Base-by-base conservation (phyloP, 2,329 filamentous ascomycete genomes). In the Cladophialophora bantiana region DNA sequence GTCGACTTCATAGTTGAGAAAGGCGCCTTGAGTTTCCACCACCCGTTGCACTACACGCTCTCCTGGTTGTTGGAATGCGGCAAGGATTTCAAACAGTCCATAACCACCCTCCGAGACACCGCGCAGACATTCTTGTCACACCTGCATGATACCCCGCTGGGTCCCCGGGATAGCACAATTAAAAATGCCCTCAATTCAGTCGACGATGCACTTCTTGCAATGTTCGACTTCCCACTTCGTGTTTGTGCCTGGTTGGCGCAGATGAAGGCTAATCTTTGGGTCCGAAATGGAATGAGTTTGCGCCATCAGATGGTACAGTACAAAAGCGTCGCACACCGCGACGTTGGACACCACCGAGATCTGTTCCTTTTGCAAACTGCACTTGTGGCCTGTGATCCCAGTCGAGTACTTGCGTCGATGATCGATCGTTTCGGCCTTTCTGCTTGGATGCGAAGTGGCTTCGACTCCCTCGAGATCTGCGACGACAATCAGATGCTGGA, bases 241-340 rank as follows among this genome's bases (percentile, higher is more conserved):
- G 94, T 98, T 0, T 97, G 93, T 76, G 93, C 93, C 20, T 99
- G 95, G 95, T 83, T 99, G 36, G 92, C 95, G 5, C 96, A 99
- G 81, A 98, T 99, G 88, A 97, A 96, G 78, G 93, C 94, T 18
- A 92, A 93, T 59, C 96, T 98, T 89, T 99, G 96, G 95, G 94
- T 99, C 70, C 89, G 95, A 64, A 99, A 99, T 76, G 95, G 95
- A 1, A 93, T 99, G 75, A 98, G 94, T 74, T 85, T 99, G 59
- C 89, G 94, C 45, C 95, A 99, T 77, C 95, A 99, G 78, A 95
- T 96, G 77, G 91, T 91, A 60, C 95, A 94, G 18, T 99, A 99
- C 77, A 89, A 93, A 15, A 94, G 93, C 48, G 93, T 97, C 13
- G 88, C 89, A 10, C 92, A 96, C 74, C 86, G 95, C 71, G 95